phyloP scores from a whole-genome alignment of 2,329 filamentous ascomycete genomes.

The Phialophora chinensis region DNA sequence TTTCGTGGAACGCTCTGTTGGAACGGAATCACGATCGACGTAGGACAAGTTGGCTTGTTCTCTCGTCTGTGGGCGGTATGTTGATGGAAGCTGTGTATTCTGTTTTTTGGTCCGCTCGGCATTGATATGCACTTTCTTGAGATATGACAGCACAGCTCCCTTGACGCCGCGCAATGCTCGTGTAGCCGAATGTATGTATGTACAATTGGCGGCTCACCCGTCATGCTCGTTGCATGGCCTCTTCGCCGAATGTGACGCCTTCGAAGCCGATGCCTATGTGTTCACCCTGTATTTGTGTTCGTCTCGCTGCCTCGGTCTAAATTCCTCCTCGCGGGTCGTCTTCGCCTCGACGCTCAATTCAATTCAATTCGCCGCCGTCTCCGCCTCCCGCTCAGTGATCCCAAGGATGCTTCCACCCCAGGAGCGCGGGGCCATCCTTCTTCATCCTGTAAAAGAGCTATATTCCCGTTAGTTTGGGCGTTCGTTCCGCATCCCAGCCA shows the following conservation, averaged over 20 bases:
- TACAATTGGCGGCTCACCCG: background rate
- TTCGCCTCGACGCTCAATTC: background rate
- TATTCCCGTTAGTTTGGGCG: slow-evolving; percentile 18
- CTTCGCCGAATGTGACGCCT: background rate
- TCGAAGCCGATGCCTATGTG: background rate
- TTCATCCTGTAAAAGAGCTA: slow-evolving; percentile 96
- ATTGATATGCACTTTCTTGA: background rate
- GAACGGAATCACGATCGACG: background rate
- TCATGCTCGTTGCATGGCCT: background rate
- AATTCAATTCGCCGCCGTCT: background rate
- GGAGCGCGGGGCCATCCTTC: slow-evolving; percentile 87
- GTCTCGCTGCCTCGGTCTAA: background rate
- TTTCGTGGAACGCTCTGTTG: background rate
- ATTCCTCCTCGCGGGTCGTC: background rate
- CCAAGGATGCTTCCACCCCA: slow-evolving; percentile 97
- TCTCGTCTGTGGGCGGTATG: background rate
- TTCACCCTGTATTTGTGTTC: background rate
- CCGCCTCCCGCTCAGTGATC: slow-evolving; percentile 69
- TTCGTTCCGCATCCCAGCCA: background rate
- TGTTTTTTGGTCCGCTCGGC: background rate
- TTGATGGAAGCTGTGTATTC: background rate
- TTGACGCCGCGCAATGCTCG: background rate
- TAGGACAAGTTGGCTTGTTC: background rate
- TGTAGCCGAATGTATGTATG: background rate
- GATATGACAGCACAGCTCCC: background rate